Base-by-base conservation (phyloP, 2,329 filamentous ascomycete genomes). In the Cercospora sp. region DNA sequence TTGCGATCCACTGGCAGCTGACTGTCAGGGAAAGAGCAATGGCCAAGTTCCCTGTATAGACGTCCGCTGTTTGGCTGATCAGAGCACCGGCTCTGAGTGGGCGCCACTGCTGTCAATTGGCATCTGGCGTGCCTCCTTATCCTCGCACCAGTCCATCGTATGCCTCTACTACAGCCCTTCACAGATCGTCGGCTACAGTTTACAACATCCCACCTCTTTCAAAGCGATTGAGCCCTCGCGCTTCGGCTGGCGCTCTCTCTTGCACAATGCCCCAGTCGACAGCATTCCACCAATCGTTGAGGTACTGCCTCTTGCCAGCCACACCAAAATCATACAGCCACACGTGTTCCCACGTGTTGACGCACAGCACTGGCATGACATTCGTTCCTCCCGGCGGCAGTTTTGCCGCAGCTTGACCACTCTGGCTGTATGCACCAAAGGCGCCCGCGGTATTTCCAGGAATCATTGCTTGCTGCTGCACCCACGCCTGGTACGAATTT, bases 281-380 rank as follows among this genome's bases (percentile, higher is more conserved):
- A 63, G 83, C 84, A 61, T 92, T 81, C 95, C 95, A 99, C 94
- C 94, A 98, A 51, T 85, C 85, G 77, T 91, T 86, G 63, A 94
- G 84, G 79, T 88, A 99, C 63, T 83, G 81, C 63, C 84, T 83
- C 87, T 97, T 99, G 60, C 92, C 93, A 55, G 83, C 85, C 65
- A 89, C 79, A 5, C 90, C 90, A 80, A 91, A 97, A 79, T 98
- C 93, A 65, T 87, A 86, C 79, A 98, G 82, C 88, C 91, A 99
- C 8, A 91, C 90, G 81, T 98, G 95, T 83, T 98, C 90, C 95
- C 95, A 99, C 5, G 93, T 97, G 82, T 93, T 98, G 68, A 98
- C 86, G 78, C 94, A 97, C 74, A 99, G 83, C 69, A 98, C 84
- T 12, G 94, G 94, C 66, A 88, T 84, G 36, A 94, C 80, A 60